These are phyloP conservation scores for Anisodus tanguticus DNA, from an alignment of 257 asterid genomes.

Conservation along the genomic window DNA sequence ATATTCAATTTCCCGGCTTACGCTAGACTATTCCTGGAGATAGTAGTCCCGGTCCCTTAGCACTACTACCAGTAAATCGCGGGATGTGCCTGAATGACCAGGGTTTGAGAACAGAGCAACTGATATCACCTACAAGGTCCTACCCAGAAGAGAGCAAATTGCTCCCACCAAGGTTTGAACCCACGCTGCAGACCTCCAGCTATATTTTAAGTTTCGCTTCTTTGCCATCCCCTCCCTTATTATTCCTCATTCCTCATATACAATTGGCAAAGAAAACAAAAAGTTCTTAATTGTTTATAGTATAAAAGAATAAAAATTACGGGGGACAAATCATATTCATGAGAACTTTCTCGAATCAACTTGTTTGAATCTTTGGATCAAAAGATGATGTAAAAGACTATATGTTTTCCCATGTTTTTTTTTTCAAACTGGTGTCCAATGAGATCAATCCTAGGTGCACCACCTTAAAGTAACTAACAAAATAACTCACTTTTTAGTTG, in stretches of 20 bases:
- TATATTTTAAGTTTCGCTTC: no score
- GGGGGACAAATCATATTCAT: slow-evolving; percentile 25
- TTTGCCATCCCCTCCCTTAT: no score
- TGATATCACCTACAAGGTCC: no score
- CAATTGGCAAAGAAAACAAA: background rate
- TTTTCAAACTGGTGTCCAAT: slow-evolving; percentile 27
- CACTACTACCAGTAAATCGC: no score
- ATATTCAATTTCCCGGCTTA: no score
- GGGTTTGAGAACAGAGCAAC: no score
- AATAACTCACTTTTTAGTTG: background rate
- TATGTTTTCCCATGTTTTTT: background rate
- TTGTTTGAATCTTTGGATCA: background rate
- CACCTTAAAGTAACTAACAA: slow-evolving; percentile 24
- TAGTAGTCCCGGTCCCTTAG: no score
- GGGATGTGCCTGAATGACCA: no score
- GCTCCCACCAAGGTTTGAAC: no score
- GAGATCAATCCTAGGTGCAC: slow-evolving; percentile 32
- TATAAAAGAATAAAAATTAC: background rate
- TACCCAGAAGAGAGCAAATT: no score
- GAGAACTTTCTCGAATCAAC: slow-evolving; percentile 28
- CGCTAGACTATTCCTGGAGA: no score
- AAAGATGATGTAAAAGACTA: background rate
- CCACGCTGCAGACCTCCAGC: no score
- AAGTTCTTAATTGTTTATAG: background rate
- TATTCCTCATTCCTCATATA: background rate